A percentile compares a stretch with the other conserved stretches of the same genome.
Evolutionary conservation across 768 basidiomycete genomes (phyloP).

Genomic region (Suillus brevipes): DNA sequence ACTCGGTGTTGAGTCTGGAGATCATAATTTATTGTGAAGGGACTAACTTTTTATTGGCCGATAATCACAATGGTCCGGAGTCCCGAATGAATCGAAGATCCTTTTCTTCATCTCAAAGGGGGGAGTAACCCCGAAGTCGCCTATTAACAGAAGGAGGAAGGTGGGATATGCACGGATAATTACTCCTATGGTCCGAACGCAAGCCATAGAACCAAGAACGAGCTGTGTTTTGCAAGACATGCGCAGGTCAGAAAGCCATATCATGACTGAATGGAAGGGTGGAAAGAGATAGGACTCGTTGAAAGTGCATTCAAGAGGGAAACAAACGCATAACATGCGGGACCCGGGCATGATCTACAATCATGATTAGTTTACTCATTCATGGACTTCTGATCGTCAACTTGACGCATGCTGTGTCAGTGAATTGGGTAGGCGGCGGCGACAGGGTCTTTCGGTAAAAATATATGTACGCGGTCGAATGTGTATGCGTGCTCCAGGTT

Average conservation of each 20-base stretch:
- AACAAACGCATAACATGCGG: background rate
- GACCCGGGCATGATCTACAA: background rate
- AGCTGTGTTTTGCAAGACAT: background rate
- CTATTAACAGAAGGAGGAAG: background rate
- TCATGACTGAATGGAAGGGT: background rate
- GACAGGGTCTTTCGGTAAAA: too few species aligned
- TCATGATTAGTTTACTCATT: background rate
- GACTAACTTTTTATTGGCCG: background rate
- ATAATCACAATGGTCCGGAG: background rate
- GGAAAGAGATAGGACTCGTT: background rate
- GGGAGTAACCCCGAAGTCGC: background rate
- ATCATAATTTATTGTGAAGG: background rate
- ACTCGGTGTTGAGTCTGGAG: background rate
- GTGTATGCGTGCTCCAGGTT: background rate
- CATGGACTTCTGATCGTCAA: background rate
- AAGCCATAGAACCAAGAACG: background rate
- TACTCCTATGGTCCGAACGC: background rate
- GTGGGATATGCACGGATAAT: background rate
- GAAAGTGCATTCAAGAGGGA: background rate
- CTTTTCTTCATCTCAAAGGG: background rate
- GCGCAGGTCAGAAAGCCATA: background rate
- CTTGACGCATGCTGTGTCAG: too few species aligned
- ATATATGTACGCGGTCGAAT: too few species aligned
- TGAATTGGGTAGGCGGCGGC: too few species aligned
- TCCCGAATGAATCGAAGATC: background rate